Conservation (phyloP, 768 basidiomycete species). For the Mrakia blollopis region DNA sequence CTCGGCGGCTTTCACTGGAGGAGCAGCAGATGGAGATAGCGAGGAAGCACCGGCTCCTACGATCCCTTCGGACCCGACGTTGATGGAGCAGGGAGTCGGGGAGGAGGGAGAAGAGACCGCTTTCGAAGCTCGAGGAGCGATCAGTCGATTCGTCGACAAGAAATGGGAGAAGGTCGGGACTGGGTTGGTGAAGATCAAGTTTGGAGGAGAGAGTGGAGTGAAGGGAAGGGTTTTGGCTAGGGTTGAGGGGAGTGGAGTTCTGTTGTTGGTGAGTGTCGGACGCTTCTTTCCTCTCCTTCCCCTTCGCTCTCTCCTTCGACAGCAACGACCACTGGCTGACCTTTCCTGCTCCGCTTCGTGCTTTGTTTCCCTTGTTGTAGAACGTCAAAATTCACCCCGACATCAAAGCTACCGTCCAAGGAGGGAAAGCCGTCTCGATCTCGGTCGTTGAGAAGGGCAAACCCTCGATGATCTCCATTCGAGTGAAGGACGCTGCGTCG, state of each 20-base stretch:
- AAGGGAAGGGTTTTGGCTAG: slow-evolving; percentile 29
- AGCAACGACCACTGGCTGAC: not conserved
- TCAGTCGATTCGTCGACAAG: slow-evolving; percentile 14
- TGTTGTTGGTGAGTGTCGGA: slow-evolving; percentile 24
- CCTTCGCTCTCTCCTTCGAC: not conserved
- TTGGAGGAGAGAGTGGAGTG: slow-evolving; percentile 20
- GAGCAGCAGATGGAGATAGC: not conserved
- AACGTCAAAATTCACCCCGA: slow-evolving; percentile 25
- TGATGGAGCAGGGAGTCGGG: slow-evolving; percentile 28
- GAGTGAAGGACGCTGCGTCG: slow-evolving; percentile 8
- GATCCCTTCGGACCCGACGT: slow-evolving; percentile 32
- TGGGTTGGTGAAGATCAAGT: slow-evolving; percentile 29
- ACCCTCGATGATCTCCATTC: not conserved
- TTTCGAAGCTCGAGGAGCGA: slow-evolving; percentile 18
- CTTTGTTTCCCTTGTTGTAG: not conserved
- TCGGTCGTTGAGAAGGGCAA: slow-evolving; percentile 24
- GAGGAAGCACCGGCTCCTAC: slow-evolving; percentile 31
- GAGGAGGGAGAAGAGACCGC: slow-evolving; percentile 29
- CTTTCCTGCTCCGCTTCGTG: not conserved
- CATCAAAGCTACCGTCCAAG: slow-evolving; percentile 9
- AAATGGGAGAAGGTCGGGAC: slow-evolving; percentile 28
- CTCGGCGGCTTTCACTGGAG: not conserved
- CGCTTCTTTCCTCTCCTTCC: not conserved
- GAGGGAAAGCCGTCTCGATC: slow-evolving; percentile 7
- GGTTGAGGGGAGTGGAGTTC: slow-evolving; percentile 20